phyloP scores from a whole-genome alignment of 768 basidiomycete genomes.

The Boletus sp. region DNA sequence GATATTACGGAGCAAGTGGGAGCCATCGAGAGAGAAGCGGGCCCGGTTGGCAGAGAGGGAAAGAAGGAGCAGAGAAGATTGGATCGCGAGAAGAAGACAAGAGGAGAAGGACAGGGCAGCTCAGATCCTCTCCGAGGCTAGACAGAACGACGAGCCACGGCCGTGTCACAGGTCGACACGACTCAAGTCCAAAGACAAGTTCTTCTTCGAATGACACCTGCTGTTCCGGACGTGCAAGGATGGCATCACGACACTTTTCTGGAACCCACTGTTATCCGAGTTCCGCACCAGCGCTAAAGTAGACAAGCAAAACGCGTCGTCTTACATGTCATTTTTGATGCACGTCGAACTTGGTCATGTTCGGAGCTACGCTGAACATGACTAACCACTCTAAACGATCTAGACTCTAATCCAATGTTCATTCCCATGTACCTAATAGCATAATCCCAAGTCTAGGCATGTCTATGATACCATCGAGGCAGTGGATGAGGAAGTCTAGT shows the following conservation, averaged over 20 bases:
- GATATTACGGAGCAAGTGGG: constrained; percentile 76
- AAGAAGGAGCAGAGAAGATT: constrained; percentile 42
- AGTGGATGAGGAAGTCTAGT: neutral
- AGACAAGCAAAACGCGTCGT: constrained; percentile 1
- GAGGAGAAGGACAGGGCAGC: constrained; percentile 42
- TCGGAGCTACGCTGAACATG: neutral
- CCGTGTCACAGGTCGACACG: constrained; percentile 19
- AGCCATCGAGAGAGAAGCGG: constrained; percentile 54
- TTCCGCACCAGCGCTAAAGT: neutral
- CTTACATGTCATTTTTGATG: constrained; percentile 12
- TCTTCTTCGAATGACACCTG: constrained; percentile 41
- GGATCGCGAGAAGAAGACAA: constrained; percentile 37
- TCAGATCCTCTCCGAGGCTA: constrained; percentile 31
- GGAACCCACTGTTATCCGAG: neutral
- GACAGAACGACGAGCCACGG: constrained; percentile 12
- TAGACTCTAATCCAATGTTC: constrained; percentile 7
- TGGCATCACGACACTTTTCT: neutral
- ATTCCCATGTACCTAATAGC: constrained; percentile 11
- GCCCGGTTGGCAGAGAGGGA: constrained; percentile 50
- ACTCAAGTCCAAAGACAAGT: constrained; percentile 33
- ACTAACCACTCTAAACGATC: neutral
- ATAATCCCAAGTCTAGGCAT: constrained; percentile 3
- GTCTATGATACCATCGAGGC: constrained; percentile 6
- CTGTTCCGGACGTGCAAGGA: constrained; percentile 14
- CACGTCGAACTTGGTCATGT: neutral